Evolutionary conservation across 108 stramenopile genomes (phyloP), one percentile per base, ranked within the genome.

Genomic region (Tribonema minus): DNA sequence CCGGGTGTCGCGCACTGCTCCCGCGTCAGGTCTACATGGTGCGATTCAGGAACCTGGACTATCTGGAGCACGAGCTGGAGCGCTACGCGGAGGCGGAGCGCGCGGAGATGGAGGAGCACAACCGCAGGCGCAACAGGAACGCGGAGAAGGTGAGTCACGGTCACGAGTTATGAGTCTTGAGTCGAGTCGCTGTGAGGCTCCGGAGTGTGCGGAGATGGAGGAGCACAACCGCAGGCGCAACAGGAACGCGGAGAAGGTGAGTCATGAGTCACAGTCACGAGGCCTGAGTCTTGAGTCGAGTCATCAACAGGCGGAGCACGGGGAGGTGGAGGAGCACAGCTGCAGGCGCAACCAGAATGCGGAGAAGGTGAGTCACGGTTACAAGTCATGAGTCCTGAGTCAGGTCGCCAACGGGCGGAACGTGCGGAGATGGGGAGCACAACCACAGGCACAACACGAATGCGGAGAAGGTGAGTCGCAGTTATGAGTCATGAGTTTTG

Each of bases 21-120:
- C n/a, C n/a, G n/a, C n/a, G n/a, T n/a, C 61, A 62, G 61, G 64
- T 72, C 0, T 81, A 81, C 80, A 62, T 81, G 6, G 71, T 70
- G 38, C 72, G 85, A 9, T 83, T 88, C 59, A 78, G 91, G 12
- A 92, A 92, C 77, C 76, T 91, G 0, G 90, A 92, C 62, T 92
- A 91, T 72, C 68, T 94, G 28, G 90, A 92, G 82, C 74, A 79
- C 31, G 90, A 92, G 62, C 84, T 94, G 31, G 68, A 86, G 23
- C 61, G 67, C 15, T 85, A 82, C 84, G 68, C 82, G 63, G 59
- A 70, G 62, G 36, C 76, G 30, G 91, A 86, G 37, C 46, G 68
- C 61, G 67, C 82, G 80, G 76, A 65, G 26, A 64, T 87, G 25
- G 88, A 90, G 63, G 68, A 70, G n/a, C 89, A 91, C 37, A 81